Percentiles rank a stretch among this genome's conserved stretches.
phyloP scores from a whole-genome alignment of 23 red algal genomes.

The Gracilariopsis chorda region DNA sequence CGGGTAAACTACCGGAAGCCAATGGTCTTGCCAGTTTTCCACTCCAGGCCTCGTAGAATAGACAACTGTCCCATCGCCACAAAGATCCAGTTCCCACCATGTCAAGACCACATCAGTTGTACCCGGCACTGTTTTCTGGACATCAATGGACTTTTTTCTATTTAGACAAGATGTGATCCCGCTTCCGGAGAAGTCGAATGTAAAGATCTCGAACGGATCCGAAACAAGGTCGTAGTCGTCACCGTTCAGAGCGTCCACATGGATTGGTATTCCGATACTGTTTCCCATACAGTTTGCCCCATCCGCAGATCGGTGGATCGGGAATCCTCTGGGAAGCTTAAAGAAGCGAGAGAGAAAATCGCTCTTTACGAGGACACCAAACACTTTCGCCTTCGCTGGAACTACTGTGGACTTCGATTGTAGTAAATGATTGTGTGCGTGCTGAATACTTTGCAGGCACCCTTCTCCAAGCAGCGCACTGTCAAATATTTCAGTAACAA shows the following conservation, averaged over 20 bases:
- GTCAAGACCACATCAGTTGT: constrained; percentile 22
- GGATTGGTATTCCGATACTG: constrained; percentile 20
- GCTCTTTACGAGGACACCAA: background rate
- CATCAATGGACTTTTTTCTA: background rate
- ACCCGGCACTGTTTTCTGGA: background rate
- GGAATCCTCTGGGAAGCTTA: constrained; percentile 19
- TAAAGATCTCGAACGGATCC: constrained; percentile 34
- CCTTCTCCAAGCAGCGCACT: constrained; percentile 51
- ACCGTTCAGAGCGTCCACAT: constrained; percentile 8
- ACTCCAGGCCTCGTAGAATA: constrained; percentile 36
- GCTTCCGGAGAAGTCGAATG: constrained; percentile 35
- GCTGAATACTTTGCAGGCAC: constrained; percentile 23
- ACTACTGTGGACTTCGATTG: background rate
- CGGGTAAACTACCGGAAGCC: constrained; percentile 47
- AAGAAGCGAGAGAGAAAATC: constrained; percentile 34
- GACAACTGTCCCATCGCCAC: constrained; percentile 26
- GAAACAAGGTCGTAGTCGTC: constrained; percentile 21
- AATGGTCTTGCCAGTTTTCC: constrained; percentile 75
- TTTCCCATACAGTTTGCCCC: background rate
- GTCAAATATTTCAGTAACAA: constrained; percentile 66
- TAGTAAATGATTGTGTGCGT: constrained; percentile 22
- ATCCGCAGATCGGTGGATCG: constrained; percentile 25
- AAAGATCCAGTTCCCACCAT: constrained; percentile 66
- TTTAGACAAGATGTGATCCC: background rate
- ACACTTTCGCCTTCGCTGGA: constrained; percentile 30